Conservation (phyloP, 306 rosid genomes). For the Amphicarpaea edgeworthii region DNA sequence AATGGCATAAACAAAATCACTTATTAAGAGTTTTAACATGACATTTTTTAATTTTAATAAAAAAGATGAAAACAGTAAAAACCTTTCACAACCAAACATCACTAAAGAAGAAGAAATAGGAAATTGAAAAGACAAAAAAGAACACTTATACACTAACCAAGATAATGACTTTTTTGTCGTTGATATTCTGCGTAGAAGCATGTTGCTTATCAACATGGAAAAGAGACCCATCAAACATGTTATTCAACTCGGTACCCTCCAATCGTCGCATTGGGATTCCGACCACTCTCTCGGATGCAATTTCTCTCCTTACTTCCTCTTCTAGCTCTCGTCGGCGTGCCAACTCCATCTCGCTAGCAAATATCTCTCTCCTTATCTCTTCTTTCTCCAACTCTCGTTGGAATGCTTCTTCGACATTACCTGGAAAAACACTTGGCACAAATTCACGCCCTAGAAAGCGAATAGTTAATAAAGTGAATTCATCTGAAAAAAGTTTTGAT, state of each 20-base stretch:
- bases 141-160: slow-evolving; percentile 49
- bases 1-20: too few relatives aligned
- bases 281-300: slow-evolving; percentile 50
- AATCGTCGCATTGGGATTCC: slow-evolving; percentile 38
- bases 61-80: background rate
- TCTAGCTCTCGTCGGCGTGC: slow-evolving; percentile 55
- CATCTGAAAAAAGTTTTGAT: background rate
- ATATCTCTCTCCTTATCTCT: slow-evolving; percentile 55
- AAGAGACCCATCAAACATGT: background rate
- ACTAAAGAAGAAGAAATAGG: background rate
- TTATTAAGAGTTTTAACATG: too few relatives aligned
- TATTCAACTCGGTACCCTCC: background rate
- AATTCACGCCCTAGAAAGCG: background rate
- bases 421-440: background rate
- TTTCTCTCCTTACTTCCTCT: slow-evolving; percentile 63
- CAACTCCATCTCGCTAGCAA: slow-evolving; percentile 37
- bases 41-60: too few relatives aligned
- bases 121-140: background rate
- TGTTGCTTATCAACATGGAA: background rate
- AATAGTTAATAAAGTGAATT: background rate
- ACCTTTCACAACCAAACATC: background rate
- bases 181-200: background rate
- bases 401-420: slow-evolving; percentile 33
- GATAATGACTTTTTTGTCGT: slow-evolving; percentile 50
- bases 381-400: slow-evolving; percentile 55